Evolutionary conservation across 2,329 filamentous ascomycete species (phyloP), one percentile per base, ranked within the genome.

Genomic region (Drechslerella stenobrocha): DNA sequence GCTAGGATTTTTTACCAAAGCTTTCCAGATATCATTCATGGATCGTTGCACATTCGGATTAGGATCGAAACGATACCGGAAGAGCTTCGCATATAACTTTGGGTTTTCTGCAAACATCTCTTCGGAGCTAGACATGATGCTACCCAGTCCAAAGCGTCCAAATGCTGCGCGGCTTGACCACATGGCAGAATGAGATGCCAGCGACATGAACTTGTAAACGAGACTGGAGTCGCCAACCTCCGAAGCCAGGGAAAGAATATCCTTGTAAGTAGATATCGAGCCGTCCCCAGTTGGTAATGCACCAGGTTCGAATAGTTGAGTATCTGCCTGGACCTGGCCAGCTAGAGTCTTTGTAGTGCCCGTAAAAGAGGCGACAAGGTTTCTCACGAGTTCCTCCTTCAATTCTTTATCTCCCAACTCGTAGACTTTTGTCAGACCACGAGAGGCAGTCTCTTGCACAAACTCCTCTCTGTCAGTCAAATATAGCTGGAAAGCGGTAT

Each of bases 111-210:
- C 79, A n/a, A 87, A 77, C 11, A 84, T 80, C 63, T 81, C 84
- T 65, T 85, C 83, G 0, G 91, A 91, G 73, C 95, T 90, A 0
- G 90, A 93, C 47, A 98, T 83, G 69, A 98, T 92, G 71, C 84
- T 93, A 75, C 90, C 95, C 50, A 98, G 81, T 0, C 93, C 93
- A 71, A 97, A 96, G 8, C 90, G 84, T 1, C 93, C 93, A 77
- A 98, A 97, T 0, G 93, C 93, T 0, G 93, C 95, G 51, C 93
- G 84, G n/a, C 90, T 95, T 1, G 90, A 92, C 93, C 93, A 98
- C 13, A 95, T 95, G 0, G 91, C 90, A 47, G 95, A 95, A 74
- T 96, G 96, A 1, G 90, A 90, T 1, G 93, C 93, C 71, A 98
- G 81, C 0, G 91, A 92, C 93, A 98, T 98, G 78, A 98, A 97